phyloP scores from a whole-genome alignment of 768 basidiomycete genomes.

The Trametes coccinea region DNA sequence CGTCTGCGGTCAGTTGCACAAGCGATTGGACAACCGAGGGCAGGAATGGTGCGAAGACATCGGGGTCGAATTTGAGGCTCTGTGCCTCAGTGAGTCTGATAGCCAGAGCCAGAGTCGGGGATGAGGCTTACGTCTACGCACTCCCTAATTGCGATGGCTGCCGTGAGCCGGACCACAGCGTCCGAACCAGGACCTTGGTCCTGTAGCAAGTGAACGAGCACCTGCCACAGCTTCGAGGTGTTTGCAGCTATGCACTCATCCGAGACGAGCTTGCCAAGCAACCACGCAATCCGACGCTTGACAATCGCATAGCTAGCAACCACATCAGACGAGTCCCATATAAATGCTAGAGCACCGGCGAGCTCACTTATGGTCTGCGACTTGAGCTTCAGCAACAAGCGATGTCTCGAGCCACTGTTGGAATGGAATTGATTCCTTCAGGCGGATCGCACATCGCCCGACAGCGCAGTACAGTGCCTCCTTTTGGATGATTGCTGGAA shows the following conservation, averaged over 20 bases:
- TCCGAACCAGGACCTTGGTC: conserved; percentile 74
- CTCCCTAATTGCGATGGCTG: conserved; percentile 75
- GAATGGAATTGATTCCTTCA: conserved; percentile 68
- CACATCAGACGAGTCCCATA: background rate
- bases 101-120: background rate
- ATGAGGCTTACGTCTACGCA: conserved; percentile 78
- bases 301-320: conserved; percentile 77
- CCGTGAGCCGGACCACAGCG: conserved; percentile 82
- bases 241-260: conserved; percentile 63
- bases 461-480: conserved; percentile 89
- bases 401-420: conserved; percentile 66
- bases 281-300: conserved; percentile 94
- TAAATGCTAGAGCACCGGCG: background rate
- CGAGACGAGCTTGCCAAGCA: conserved; percentile 86
- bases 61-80: conserved; percentile 64
- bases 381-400: conserved; percentile 58
- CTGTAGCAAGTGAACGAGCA: conserved; percentile 73
- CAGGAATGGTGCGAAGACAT: conserved; percentile 70
- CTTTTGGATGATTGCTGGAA: conserved; percentile 68
- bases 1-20: conserved; percentile 68
- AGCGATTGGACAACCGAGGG: conserved; percentile 61
- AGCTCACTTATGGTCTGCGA: conserved; percentile 58
- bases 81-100: conserved; percentile 29
- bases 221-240: conserved; percentile 73
- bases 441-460: conserved; percentile 71